phyloP scores from a whole-genome alignment of 257 asterid genomes.

The Solanum etuberosum region DNA sequence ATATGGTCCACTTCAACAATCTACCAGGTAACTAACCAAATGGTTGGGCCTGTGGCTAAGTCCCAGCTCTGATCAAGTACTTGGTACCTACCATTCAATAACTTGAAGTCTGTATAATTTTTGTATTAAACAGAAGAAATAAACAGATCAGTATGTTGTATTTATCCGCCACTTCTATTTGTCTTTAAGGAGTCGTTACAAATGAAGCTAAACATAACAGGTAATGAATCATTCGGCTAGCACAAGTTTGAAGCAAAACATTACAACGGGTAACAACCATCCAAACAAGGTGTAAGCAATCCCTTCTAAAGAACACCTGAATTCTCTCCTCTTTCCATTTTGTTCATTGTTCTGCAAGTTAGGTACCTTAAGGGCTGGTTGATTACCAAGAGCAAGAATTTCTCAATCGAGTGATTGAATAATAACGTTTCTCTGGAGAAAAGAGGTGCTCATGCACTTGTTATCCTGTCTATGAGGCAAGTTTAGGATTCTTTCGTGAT shows the following conservation, averaged over 20 bases:
- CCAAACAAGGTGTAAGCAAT: too few species aligned
- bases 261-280: background rate
- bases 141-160: background rate
- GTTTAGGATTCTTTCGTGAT: too few species aligned
- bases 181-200: background rate
- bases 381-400: background rate
- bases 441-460: too few species aligned
- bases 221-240: background rate
- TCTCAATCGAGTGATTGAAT: background rate
- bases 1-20: background rate
- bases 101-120: background rate
- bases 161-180: background rate
- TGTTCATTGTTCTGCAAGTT: background rate
- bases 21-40: background rate
- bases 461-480: too few species aligned
- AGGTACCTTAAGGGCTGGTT: background rate
- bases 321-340: background rate
- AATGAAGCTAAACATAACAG: background rate
- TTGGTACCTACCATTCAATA: background rate
- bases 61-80: background rate
- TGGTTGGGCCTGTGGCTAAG: background rate
- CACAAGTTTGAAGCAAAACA: background rate
- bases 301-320: background rate
- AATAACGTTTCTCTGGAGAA: too few species aligned
- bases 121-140: background rate